Percentiles rank a stretch among this genome's conserved stretches.
Conservation (phyloP, 805 yeast species). For the Candida rishiriensis region DNA sequence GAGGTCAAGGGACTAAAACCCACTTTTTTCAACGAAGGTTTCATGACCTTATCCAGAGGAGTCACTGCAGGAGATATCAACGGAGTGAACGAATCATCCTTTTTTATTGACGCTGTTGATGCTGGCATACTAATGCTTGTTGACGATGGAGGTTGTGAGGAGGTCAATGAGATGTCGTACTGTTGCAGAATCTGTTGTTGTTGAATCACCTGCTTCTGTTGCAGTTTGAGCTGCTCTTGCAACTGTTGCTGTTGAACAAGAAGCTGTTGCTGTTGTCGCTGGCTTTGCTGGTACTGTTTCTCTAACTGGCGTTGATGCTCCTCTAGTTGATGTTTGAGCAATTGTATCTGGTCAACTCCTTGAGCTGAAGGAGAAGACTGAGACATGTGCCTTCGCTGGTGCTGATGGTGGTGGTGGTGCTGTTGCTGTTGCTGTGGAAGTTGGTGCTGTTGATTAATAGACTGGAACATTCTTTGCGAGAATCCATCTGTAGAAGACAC, state of each 20-base stretch:
- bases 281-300: conserved; percentile 1
- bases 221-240: conserved; percentile 8
- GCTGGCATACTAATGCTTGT: background rate
- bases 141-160: conserved; percentile 6
- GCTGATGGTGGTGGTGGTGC: background rate
- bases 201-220: background rate
- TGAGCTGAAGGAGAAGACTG: background rate
- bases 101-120: conserved; percentile 32
- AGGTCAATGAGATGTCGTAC: background rate
- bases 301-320: conserved; percentile 1
- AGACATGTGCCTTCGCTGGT: background rate
- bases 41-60: conserved; percentile 42
- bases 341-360: background rate
- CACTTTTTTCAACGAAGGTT: conserved; percentile 14
- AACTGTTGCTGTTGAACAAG: conserved; percentile 17
- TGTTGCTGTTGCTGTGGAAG: conserved; percentile 5
- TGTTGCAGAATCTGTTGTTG: conserved; percentile 4
- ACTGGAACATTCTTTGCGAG: background rate
- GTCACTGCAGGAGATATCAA: conserved; percentile 73
- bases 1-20: conserved; percentile 54
- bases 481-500: too few relatives aligned
- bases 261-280: conserved; percentile 11
- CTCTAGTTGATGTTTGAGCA: background rate
- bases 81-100: conserved; percentile 69
- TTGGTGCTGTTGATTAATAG: conserved; percentile 1